Conservation (phyloP, 2,329 filamentous ascomycete species). For the Cercospora canescens region DNA sequence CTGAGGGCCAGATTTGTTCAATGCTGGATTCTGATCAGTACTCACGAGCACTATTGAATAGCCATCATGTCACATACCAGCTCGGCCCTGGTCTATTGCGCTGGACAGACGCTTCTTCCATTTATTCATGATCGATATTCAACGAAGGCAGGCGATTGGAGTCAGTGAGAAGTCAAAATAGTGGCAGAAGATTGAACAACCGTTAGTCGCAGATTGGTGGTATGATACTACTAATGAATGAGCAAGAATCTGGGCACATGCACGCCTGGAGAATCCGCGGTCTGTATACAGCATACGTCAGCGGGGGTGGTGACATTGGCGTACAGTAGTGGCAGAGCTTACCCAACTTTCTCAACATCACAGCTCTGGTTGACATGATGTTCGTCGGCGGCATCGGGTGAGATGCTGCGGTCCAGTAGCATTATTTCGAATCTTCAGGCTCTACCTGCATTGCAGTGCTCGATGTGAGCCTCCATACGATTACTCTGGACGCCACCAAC, state of each 20-base stretch:
- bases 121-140: background rate
- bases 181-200: background rate
- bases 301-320: conserved; percentile 11
- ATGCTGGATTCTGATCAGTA: background rate
- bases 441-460: background rate
- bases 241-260: background rate
- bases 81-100: conserved; percentile 8
- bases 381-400: background rate
- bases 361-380: background rate
- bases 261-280: background rate
- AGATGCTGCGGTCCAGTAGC: background rate
- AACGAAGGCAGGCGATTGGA: too few relatives aligned
- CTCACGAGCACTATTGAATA: background rate
- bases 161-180: background rate
- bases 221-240: background rate
- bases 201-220: background rate
- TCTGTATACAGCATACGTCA: conserved; percentile 5
- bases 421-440: background rate
- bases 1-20: conserved; percentile 3
- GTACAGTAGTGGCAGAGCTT: conserved; percentile 7
- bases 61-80: background rate
- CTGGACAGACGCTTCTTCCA: conserved; percentile 6
- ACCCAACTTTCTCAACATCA: conserved; percentile 4
- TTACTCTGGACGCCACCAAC: too few relatives aligned
- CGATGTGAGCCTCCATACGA: too few relatives aligned